Evolutionary conservation across 2,329 filamentous ascomycete genomes (phyloP), one percentile per base, ranked within the genome.

Genomic region (Dryadomyces quercivorus): DNA sequence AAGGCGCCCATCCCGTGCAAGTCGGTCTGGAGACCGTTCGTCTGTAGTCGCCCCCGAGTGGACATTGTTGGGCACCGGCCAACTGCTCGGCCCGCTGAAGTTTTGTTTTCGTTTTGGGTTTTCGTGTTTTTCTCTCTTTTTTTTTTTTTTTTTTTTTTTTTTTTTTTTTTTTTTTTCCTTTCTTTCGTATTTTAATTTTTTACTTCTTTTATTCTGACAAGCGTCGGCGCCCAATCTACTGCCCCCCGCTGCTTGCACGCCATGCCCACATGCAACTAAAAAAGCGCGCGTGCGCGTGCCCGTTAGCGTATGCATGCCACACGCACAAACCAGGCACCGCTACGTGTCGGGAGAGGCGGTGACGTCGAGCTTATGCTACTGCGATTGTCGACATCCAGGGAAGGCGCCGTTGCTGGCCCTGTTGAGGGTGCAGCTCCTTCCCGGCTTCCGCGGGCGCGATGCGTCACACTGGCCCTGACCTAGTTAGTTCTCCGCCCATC

Each of bases 221-320:
- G 48, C 50, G 47, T 57, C 52, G 52, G 36, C 52, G 52, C 55
- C 55, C 55, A 57, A 57, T 47, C 31, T 50, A 44, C 44, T 36
- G 26, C 26, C 26, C 26, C 26, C 26, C 26, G 26, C 26, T 31
- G 26, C 36, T 16, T 13, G 34, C 36, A 18, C 38, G 36, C 34
- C n/a, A 5, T 20, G 18, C 18, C 15, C 49, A 9, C 13, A 50
- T 38, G 48, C 48, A 40, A 34, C 31, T 38, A 50, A 16, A 16
- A 12, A 40, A 34, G 36, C 20, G 36, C 49, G 34, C 36, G 49
- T 40, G 36, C 49, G 34, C 36, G 49, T 50, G 47, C 49, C 34
- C 18, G 36, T 43, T 51, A 50, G 34, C 18, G 43, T 21, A 43
- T 38, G 43, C 51, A 52, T n/a, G 42, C 42, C 26, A n/a, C 50